Conservation (phyloP, 2,329 filamentous ascomycete genomes). For the Tolypocladium paradoxum region DNA sequence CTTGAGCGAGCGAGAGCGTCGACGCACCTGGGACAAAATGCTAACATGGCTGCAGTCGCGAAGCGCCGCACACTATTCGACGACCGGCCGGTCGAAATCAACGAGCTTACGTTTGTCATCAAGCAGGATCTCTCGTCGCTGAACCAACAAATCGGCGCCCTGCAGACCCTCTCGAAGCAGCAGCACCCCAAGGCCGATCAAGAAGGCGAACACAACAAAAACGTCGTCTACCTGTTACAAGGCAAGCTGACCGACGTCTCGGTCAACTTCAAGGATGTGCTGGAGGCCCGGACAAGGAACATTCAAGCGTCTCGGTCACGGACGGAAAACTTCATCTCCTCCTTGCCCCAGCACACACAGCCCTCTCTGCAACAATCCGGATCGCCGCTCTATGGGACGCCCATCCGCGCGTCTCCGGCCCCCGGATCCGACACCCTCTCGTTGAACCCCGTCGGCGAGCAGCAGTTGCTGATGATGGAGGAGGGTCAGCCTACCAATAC, state of each 20-base stretch:
- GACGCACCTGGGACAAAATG: background rate
- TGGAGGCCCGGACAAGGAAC: slow-evolving; percentile 94
- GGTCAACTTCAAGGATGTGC: slow-evolving; percentile 92
- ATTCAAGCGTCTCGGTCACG: slow-evolving; percentile 87
- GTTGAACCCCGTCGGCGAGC: slow-evolving; percentile 68
- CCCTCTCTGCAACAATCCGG: slow-evolving; percentile 61
- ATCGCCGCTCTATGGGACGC: slow-evolving; percentile 77
- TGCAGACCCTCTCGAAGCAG: slow-evolving; percentile 69
- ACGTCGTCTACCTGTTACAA: slow-evolving; percentile 85
- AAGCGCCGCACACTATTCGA: slow-evolving; percentile 95
- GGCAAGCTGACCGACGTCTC: slow-evolving; percentile 87
- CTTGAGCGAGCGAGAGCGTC: background rate
- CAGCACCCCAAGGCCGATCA: slow-evolving; percentile 67
- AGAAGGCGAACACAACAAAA: slow-evolving; percentile 95
- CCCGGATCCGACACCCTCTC: slow-evolving; percentile 68
- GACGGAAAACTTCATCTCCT: slow-evolving; percentile 94
- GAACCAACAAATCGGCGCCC: slow-evolving; percentile 75
- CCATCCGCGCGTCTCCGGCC: slow-evolving; percentile 53
- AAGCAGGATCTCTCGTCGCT: slow-evolving; percentile 83
- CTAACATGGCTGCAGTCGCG: slow-evolving; percentile 50
- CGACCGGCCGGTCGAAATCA: slow-evolving; percentile 91
- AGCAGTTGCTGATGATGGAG: slow-evolving; percentile 85
- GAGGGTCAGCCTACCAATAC: slow-evolving; percentile 77
- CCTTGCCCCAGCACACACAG: slow-evolving; percentile 69
- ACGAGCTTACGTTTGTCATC: slow-evolving; percentile 93